Percentiles rank a stretch among this genome's conserved stretches.
Conservation (phyloP, 352 stramenopile species). For the Globisporangium recalcitrans region DNA sequence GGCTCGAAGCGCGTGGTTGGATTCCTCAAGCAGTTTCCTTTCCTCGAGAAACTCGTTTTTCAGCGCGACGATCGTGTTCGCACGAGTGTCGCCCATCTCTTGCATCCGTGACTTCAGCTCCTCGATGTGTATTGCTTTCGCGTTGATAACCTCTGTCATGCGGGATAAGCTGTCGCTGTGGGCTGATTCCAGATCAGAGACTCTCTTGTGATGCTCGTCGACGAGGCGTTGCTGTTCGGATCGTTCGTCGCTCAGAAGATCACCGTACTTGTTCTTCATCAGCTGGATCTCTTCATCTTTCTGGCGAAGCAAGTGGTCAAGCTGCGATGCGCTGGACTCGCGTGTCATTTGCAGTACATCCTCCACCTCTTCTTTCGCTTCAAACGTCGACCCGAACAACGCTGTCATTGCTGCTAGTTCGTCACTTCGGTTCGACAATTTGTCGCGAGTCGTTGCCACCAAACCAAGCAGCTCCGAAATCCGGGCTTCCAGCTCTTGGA, state of each 20-base stretch:
- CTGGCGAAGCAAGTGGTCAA: background rate
- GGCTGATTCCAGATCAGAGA: slow-evolving; percentile 12
- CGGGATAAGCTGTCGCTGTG: slow-evolving; percentile 21
- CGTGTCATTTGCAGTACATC: slow-evolving; percentile 10
- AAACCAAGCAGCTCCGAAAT: background rate
- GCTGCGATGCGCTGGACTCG: slow-evolving; percentile 15
- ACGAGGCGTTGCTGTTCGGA: background rate
- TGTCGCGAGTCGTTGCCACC: background rate
- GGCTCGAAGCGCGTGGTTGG: background rate
- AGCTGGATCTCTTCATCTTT: slow-evolving; percentile 11
- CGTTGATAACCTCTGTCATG: slow-evolving; percentile 37
- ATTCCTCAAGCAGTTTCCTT: background rate
- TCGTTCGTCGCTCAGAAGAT: background rate
- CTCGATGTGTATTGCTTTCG: slow-evolving; percentile 33
- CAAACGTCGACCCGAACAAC: slow-evolving; percentile 9
- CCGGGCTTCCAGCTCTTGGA: background rate
- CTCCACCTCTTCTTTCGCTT: slow-evolving; percentile 1
- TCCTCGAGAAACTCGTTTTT: background rate
- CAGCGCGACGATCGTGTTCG: background rate
- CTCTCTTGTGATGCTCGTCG: slow-evolving; percentile 3
- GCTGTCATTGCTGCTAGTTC: slow-evolving; percentile 4
- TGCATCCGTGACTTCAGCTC: slow-evolving; percentile 22
- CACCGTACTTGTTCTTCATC: background rate
- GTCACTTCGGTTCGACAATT: background rate
- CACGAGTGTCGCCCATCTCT: background rate